Evolutionary conservation across 148 eudicot genomes (phyloP), one percentile per base, ranked within the genome.

Genomic region (Drosera capensis): DNA sequence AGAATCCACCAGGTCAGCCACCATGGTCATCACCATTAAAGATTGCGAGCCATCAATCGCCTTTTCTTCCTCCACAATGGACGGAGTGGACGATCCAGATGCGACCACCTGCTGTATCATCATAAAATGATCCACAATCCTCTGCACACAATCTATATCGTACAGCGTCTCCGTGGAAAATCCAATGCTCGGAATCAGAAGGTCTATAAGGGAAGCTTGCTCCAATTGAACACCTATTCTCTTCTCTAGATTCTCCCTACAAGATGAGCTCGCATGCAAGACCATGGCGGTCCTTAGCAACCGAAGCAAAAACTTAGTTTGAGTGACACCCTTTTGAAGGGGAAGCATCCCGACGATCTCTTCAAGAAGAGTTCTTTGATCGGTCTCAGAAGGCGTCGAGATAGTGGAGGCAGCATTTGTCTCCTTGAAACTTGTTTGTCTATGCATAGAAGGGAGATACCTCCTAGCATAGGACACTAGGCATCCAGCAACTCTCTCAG

Each of bases 81-180:
- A 30, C 23, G 84, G 84, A 54, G 90, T 67, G 7, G 68, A 65
- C 18, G 68, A 24, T 23, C 49, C 64, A 1, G 73, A 60, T 21
- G 53, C 14, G 5, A 51, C 11, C 45, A 54, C 62, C 5, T 49
- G 57, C 7, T 80, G 78, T 38, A 45, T 46, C 23, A 57, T 49
- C 71, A 77, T 63, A 43, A 77, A 80, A 61, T 73, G 64, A 60
- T 73, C 84, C 21, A 74, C 64, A 45, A 80, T 74, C 56, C 84
- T 71, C 57, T 80, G 90, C 48, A 80, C 55, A 56, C 90, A 80
- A 23, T 80, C 90, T 8, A 77, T 57, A 55, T 80, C 90, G 54
- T 77, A 73, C 22, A 68, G 19, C 14, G 83, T 80, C 52, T 80
- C 90, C 0, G 51, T 52, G 7, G 75, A 59, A 48, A 54, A 58